phyloP scores from a whole-genome alignment of 306 rosid species.

The Pterocarpus macrocarpus region DNA sequence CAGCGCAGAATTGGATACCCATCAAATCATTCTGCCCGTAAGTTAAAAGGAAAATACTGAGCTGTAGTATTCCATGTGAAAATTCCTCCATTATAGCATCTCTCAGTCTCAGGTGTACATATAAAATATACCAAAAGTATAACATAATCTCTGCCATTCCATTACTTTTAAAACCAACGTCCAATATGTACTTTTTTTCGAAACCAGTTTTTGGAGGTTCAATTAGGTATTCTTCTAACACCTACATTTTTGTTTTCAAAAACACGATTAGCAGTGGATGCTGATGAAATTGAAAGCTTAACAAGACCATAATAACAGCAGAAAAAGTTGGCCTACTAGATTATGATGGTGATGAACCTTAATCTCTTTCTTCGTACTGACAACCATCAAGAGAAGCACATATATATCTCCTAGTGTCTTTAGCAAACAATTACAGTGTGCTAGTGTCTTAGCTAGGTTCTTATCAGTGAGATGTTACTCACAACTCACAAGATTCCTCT shows the following conservation, averaged over 20 bases:
- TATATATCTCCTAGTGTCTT: conserved; percentile 11
- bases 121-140: conserved; percentile 14
- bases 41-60: conserved; percentile 30
- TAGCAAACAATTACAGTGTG: conserved; percentile 39
- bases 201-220: background rate
- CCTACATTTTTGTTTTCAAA: background rate
- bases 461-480: conserved; percentile 39
- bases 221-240: background rate
- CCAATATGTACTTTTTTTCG: background rate
- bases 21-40: conserved; percentile 22
- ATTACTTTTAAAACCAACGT: background rate
- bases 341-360: conserved; percentile 30
- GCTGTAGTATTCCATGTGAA: background rate
- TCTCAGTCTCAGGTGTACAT: background rate
- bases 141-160: conserved; percentile 10
- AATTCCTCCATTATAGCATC: conserved; percentile 33
- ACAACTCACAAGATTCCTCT: conserved; percentile 65
- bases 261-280: background rate
- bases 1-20: conserved; percentile 43
- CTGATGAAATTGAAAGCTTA: conserved; percentile 13
- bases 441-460: conserved; percentile 20
- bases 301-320: background rate
- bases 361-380: conserved; percentile 44
- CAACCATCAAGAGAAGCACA: conserved; percentile 35
- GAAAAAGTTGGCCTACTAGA: background rate